These are phyloP conservation scores for Letharia columbiana DNA, from an alignment of 495 filamentous ascomycete genomes.

Conservation along the genomic window DNA sequence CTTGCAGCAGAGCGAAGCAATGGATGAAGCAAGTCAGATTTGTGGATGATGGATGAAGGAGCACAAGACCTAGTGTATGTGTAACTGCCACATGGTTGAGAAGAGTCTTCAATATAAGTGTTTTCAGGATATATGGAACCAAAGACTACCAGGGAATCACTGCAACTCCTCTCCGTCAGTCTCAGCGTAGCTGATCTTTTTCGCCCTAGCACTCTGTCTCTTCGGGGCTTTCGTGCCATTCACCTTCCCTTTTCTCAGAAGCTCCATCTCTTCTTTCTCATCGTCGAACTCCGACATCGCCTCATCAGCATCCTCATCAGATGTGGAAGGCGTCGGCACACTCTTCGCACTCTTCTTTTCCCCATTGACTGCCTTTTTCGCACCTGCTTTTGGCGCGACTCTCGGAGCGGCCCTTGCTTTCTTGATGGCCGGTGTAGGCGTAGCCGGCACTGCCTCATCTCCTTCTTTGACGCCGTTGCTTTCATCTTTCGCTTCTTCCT, in stretches of 20 bases:
- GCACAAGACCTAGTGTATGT: neutral
- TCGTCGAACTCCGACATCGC: constrained; percentile 23
- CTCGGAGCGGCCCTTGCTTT: constrained; percentile 25
- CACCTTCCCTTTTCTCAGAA: constrained; percentile 18
- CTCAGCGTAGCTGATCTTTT: constrained; percentile 43
- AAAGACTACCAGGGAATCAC: neutral
- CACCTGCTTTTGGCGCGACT: constrained; percentile 18
- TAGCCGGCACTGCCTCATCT: constrained; percentile 5
- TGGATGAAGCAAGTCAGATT: no score
- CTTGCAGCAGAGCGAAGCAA: no score
- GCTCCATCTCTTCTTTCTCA: constrained; percentile 16
- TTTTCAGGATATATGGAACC: neutral
- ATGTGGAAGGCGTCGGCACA: constrained; percentile 25
- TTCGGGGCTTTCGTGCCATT: constrained; percentile 15
- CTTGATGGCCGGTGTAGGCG: constrained; percentile 19
- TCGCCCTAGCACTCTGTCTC: constrained; percentile 28
- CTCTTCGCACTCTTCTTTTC: constrained; percentile 25
- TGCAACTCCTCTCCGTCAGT: constrained; percentile 25
- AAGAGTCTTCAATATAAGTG: neutral
- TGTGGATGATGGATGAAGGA: no score
- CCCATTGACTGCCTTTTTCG: constrained; percentile 21
- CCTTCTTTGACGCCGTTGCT: constrained; percentile 18
- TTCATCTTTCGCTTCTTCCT: constrained; percentile 25
- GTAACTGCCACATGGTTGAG: neutral
- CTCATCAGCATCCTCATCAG: constrained; percentile 26